Evolutionary conservation across 768 basidiomycete genomes (phyloP), one percentile per base, ranked within the genome.

Genomic region (Boletus subcaerulescens): DNA sequence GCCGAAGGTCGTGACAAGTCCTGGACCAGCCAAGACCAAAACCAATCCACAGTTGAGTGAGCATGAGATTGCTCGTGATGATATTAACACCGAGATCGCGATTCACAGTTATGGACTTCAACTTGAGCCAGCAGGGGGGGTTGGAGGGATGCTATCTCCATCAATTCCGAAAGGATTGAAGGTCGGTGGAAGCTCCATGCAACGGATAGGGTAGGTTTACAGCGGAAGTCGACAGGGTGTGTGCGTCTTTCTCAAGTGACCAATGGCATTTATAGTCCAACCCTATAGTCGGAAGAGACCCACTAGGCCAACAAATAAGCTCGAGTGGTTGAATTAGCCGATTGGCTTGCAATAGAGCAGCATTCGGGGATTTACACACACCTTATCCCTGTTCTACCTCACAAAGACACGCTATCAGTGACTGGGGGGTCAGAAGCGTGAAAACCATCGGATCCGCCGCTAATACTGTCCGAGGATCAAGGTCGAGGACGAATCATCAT

Each of bases 391-490:
- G 40, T 20, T 46, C 3, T 24, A 31, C 33, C 41, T 35, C 20
- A 41, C 38, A 31, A 33, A 29, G 26, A 44, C 26, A 15, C 26
- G 26, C 3, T 48, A 48, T 53, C 46, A 17, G 42, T n/a, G 43
- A 18, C 17, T 39, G 32, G 38, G 17, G 17, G 38, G 38, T 14
- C 17, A 40, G 32, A 22, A 13, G 31, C 18, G 48, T 29, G 53
- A 45, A 50, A 42, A 20, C 33, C 7, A 26, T 40, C 29, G 17
- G 14, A 32, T 24, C 10, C 40, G 45, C 13, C 29, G 32, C 18
- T 32, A 13, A 40, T 5, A 14, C 3, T 29, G 48, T 53, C 58
- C 58, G 42, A 60, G 49, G 52, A 60, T 56, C 59, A 60, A 47
- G 20, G 42, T 29, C 31, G 26, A 60, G 33, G 18, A 33, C 18